Evolutionary conservation across 1,139 yeast genomes (phyloP), one percentile per base, ranked within the genome.

Genomic region (Suhomyces bolitotheri): DNA sequence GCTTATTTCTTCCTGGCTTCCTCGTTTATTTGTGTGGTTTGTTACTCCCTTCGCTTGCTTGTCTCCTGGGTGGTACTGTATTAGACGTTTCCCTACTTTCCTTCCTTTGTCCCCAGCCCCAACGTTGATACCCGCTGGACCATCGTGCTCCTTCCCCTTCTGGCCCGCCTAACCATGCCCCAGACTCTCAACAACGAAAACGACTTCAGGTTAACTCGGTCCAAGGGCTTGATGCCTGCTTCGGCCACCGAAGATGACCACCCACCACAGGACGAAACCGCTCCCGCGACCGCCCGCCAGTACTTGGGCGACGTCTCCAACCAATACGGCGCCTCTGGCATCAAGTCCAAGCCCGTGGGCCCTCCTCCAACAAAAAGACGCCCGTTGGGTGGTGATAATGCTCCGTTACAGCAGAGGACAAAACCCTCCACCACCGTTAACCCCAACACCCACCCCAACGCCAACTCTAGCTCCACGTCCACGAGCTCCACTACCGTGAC

Each of bases 301-400:
- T 62, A 59, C 42, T 51, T 69, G 36, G 70, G 66, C n/a, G 73
- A 69, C 44, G 66, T 69, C 10, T 66, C 74, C 28, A 62, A 64
- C 40, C 72, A 67, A 36, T 62, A 58, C 41, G 69, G 65, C 2
- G 45, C 33, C 10, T 12, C 41, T 10, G 45, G 39, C 3, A 27
- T 23, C 29, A 41, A 36, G 33, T 23, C 45, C 14, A 15, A 17
- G 10, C 16, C 26, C 1, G 12, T 19, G 4, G 28, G 31, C 34
- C 24, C 39, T 15, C 20, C 41, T 9, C 17, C 39, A 16, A 7
- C 20, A 6, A 58, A 51, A 32, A 58, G 67, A 44, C 54, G 56
- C 23, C 69, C 69, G 1, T 50, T 63, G 34, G 70, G 65, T 10
- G 67, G 67, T n/a, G 67, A 61, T 37, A 41, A 44, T 27, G 64